Evolutionary conservation across 148 eudicot genomes (phyloP), one percentile per base, ranked within the genome.

Genomic region (Dysphania ambrosioides): DNA sequence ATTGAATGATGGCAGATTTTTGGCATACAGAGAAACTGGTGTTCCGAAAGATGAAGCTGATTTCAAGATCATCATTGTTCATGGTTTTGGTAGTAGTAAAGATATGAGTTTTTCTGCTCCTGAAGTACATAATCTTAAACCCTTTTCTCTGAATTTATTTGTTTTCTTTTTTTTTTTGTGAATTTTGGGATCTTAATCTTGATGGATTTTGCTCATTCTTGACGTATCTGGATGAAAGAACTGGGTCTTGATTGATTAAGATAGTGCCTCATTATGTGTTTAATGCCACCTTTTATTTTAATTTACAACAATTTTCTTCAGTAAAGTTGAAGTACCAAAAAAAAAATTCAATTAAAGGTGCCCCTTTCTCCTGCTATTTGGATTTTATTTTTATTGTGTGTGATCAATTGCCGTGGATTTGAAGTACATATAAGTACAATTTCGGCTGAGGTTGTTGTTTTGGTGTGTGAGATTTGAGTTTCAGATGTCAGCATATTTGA

Each of bases 11-110:
- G 98, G 98, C 8, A 89, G 98, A 78, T 72, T 38, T 38, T 72
- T 93, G 83, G 95, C 98, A 68, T 93, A 93, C 58, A 88, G 84
- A 67, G 98, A 93, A 62, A 74, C 77, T 67, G 97, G 95, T 24
- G 95, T 88, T 41, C 78, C 88, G 60, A 93, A 82, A 75, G 83
- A 82, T 26, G 71, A 73, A 30, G 87, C 98, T 24, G 68, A 68
- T 26, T 87, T 84, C 78, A 89, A 81, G 82, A 74, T 93, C 61
- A 85, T 93, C 66, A 72, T 91, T 73, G 87, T 87, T 81, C 98
- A 93, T 84, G 98, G 97, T 10, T 87, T 87, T 77, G 97, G 85
- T 23, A 89, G 91, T 74, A 84, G 83, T 26, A 93, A 91, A 70
- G 95, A 93, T 10, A 85, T 91, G 87, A 80, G 85, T 66, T 87